Evolutionary conservation across 129 eudicot species (phyloP).

Genomic region (Apium graveolens): DNA sequence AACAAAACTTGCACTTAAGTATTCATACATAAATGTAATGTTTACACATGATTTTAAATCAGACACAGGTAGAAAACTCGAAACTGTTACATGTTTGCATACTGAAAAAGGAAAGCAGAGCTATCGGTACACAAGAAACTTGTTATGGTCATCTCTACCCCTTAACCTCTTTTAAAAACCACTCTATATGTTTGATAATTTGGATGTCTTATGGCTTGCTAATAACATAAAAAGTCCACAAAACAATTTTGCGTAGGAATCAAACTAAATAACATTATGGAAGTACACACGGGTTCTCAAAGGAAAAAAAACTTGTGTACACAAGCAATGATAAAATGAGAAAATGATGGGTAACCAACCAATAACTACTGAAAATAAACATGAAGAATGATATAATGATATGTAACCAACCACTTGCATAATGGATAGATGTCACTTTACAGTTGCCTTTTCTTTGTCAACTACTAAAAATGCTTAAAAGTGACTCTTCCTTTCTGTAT

Average conservation of each 20-base stretch:
- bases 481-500: not conserved
- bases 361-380: not conserved
- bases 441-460: not conserved
- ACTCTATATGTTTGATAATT: not conserved
- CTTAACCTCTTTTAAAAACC: not conserved
- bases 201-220: not conserved
- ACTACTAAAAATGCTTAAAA: not conserved
- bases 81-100: not conserved
- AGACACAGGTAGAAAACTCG: not conserved
- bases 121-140: not conserved
- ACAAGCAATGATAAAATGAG: not conserved
- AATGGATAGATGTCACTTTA: slow-evolving; percentile 5
- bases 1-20: not conserved
- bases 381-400: not conserved
- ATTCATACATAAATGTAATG: not conserved
- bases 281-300: not conserved
- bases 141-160: not conserved
- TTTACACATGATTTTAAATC: not conserved
- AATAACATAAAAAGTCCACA: not conserved
- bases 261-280: not conserved
- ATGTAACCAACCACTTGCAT: not conserved
- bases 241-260: not conserved
- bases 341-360: not conserved
- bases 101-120: not conserved
- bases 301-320: not conserved